Evolutionary conservation across 345 rosid genomes (phyloP).

Genomic region (Euphorbia tirucalli): DNA sequence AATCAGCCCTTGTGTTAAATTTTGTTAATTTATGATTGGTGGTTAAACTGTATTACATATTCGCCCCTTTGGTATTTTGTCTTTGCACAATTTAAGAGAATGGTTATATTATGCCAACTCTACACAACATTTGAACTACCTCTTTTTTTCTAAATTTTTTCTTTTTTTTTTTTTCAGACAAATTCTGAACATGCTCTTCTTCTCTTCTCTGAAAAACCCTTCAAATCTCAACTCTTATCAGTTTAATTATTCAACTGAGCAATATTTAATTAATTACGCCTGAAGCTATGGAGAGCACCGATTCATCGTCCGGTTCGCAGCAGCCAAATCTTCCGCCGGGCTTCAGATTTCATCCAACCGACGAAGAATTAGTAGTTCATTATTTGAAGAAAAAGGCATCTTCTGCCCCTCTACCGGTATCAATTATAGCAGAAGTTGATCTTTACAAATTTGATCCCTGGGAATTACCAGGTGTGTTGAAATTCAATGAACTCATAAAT

Average conservation of each 20-base stretch:
- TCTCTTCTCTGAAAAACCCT: slow-evolving; percentile 19
- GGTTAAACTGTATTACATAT: background rate
- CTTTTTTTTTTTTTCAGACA: background rate
- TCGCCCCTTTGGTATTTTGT: background rate
- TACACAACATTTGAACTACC: slow-evolving; percentile 21
- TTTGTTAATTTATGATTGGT: slow-evolving; percentile 1
- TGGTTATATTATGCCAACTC: slow-evolving; percentile 20
- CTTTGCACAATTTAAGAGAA: slow-evolving; percentile 20
- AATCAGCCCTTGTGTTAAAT: slow-evolving; percentile 3
- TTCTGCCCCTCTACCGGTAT: slow-evolving; percentile 32
- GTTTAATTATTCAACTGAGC: too few species aligned
- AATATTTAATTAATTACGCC: too few species aligned
- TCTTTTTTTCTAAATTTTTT: slow-evolving; percentile 6
- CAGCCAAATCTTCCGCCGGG: slow-evolving; percentile 38
- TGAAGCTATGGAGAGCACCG: slow-evolving; percentile 28
- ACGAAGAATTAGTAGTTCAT: slow-evolving; percentile 35
- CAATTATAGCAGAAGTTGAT: slow-evolving; percentile 35
- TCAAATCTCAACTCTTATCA: slow-evolving; percentile 6
- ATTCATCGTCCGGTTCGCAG: slow-evolving; percentile 27
- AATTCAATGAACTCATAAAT: background rate
- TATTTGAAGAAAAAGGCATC: slow-evolving; percentile 32
- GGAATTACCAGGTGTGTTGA: slow-evolving; percentile 29
- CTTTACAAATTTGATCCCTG: slow-evolving; percentile 39
- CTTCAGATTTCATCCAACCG: slow-evolving; percentile 36
- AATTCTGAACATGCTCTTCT: slow-evolving; percentile 9